phyloP scores from a whole-genome alignment of 768 basidiomycete species.

The Lactifluus subvellereus region DNA sequence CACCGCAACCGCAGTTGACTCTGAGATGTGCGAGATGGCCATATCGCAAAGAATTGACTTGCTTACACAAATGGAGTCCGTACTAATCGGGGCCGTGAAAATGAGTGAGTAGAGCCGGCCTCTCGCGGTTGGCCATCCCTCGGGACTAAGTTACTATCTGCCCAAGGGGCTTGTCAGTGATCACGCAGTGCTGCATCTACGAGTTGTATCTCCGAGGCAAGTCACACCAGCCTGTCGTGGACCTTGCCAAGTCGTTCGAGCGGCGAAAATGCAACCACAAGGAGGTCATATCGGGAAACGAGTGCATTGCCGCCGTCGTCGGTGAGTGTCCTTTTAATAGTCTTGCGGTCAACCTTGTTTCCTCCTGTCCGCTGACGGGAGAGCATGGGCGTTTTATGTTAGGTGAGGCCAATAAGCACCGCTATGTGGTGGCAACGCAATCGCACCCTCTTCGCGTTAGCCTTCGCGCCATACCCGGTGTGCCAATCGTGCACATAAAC shows the following conservation, averaged over 20 bases:
- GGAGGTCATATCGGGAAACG: constrained; percentile 77
- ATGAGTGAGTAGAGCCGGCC: constrained; percentile 62
- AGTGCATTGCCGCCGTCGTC: constrained; percentile 75
- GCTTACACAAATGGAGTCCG: constrained; percentile 61
- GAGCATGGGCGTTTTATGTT: background rate
- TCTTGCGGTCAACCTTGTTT: background rate
- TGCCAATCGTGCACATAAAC: constrained; percentile 88
- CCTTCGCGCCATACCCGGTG: constrained; percentile 71
- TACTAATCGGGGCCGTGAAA: constrained; percentile 85
- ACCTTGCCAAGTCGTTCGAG: constrained; percentile 91
- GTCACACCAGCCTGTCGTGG: constrained; percentile 65
- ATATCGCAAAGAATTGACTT: constrained; percentile 70
- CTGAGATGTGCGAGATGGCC: constrained; percentile 71
- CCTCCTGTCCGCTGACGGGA: background rate
- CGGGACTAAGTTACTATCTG: constrained; percentile 23
- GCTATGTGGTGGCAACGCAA: constrained; percentile 87
- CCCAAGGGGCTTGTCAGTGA: constrained; percentile 68
- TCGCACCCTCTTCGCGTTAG: constrained; percentile 62
- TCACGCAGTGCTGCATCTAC: constrained; percentile 96
- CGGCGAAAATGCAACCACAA: constrained; percentile 92
- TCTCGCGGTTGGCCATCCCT: background rate
- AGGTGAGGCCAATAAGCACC: constrained; percentile 86
- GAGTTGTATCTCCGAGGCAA: constrained; percentile 85
- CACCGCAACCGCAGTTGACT: constrained; percentile 66
- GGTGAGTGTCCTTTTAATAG: constrained; percentile 46